Percentiles rank a stretch among this genome's conserved stretches.
These are phyloP conservation scores for Aquanectria penicillioides DNA, from an alignment of 2,329 filamentous ascomycete genomes.

Conservation along the genomic window DNA sequence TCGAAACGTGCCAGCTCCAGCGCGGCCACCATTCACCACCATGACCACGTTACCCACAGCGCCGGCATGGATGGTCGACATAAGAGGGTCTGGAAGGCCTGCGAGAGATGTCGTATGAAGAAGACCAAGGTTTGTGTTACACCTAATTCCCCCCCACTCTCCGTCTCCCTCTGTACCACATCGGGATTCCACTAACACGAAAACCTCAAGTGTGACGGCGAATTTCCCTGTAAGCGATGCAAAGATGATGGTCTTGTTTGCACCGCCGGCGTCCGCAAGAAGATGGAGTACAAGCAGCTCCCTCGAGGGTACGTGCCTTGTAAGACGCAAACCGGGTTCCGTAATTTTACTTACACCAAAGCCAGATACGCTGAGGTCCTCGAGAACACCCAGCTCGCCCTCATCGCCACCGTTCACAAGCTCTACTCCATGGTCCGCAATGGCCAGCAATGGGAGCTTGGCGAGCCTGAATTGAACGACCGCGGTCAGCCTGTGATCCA, in stretches of 20 bases:
- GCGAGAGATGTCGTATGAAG: constrained; percentile 74
- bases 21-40: constrained; percentile 48
- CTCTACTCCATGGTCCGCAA: constrained; percentile 72
- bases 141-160: constrained; percentile 8
- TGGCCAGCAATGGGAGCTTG: constrained; percentile 67
- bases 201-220: constrained; percentile 65
- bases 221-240: constrained; percentile 73
- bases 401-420: constrained; percentile 73
- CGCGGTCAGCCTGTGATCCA: constrained; percentile 71
- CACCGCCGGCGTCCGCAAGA: constrained; percentile 70
- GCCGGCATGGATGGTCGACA: constrained; percentile 63
- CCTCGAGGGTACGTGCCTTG: constrained; percentile 64
- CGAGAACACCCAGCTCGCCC: constrained; percentile 72
- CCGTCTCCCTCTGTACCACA: too few relatives aligned
- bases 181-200: constrained; percentile 20
- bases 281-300: constrained; percentile 75
- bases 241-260: constrained; percentile 73
- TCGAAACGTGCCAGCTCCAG: constrained; percentile 60
- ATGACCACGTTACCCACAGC: constrained; percentile 48
- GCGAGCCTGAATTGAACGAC: constrained; percentile 72
- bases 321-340: not conserved
- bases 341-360: constrained; percentile 32
- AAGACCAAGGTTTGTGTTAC: constrained; percentile 68
- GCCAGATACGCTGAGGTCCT: constrained; percentile 70
- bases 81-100: constrained; percentile 74